Evolutionary conservation across 164 flowering plant genomes (phyloP).

Genomic region (Stephania yunnanensis): DNA sequence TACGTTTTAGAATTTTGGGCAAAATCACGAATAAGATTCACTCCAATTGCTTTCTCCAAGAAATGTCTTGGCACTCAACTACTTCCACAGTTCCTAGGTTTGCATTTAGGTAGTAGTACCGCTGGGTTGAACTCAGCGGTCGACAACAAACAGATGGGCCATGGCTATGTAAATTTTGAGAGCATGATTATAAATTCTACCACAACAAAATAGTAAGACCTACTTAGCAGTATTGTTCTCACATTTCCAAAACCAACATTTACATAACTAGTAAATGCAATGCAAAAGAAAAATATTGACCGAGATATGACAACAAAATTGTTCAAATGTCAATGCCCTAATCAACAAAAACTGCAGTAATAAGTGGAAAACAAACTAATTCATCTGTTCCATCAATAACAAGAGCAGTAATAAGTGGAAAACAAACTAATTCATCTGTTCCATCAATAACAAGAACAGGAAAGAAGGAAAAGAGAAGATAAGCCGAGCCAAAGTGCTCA

Average conservation of each 20-base stretch:
- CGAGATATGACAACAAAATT: not conserved
- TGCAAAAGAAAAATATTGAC: no score
- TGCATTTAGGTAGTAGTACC: not conserved
- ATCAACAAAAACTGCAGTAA: not conserved
- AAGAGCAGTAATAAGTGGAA: no score
- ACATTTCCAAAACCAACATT: not conserved
- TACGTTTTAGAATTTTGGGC: not conserved
- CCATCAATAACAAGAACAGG: not conserved
- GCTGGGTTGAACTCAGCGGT: not conserved
- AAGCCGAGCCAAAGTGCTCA: conserved; percentile 23
- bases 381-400: not conserved
- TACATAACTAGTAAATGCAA: not conserved
- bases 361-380: not conserved
- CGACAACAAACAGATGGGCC: not conserved
- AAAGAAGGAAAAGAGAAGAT: not conserved
- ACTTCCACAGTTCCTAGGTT: no score
- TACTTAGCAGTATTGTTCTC: not conserved
- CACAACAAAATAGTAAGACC: not conserved
- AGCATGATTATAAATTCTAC: not conserved
- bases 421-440: not conserved
- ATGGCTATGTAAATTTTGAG: not conserved
- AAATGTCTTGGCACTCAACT: not conserved
- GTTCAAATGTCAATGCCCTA: not conserved
- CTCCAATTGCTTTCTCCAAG: not conserved
- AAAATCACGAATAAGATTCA: not conserved